Evolutionary conservation across 2,329 filamentous ascomycete genomes (phyloP), one percentile per base, ranked within the genome.

Genomic region (Epichloe elymi): DNA sequence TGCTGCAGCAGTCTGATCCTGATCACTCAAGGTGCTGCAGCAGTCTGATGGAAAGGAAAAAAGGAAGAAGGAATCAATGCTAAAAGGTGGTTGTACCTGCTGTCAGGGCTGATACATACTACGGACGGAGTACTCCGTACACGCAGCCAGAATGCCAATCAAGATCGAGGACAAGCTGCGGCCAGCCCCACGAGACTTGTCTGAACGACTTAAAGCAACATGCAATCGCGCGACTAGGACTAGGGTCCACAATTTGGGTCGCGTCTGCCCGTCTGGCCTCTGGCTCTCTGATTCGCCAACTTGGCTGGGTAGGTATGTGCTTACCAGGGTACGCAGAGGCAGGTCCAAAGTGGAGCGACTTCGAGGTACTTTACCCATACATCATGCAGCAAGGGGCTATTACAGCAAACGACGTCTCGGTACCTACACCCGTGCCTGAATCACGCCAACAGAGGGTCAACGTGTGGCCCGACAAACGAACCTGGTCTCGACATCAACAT

Each of bases 391-490:
- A n/a, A n/a, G n/a, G n/a, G n/a, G n/a, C n/a, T n/a, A n/a, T n/a
- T 14, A 7, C 36, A n/a, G 14, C 36, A 14, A 41, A 10, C 36
- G 30, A 10, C 36, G 30, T 30, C 30, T 30, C 30, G 30, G 8
- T 17, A 30, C 20, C 23, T n/a, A 19, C 48, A 4, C 35, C 30
- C 17, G 50, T 51, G 8, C 50, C 45, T 44, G 50, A 43, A 44
- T 48, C 45, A 48, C 40, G 40, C 40, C 46, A 45, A 17, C 37
- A 35, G 40, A 51, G 50, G 40, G 45, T 45, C n/a, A 37, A 14
- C 14, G 36, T 38, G 35, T 37, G 45, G 46, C 35, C 40, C 12
- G 35, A 11, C 40, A 6, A 37, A 43, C 20, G 35, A 30, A 43
- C 39, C 46, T 37, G 12, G 20, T 44, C 20, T 48, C 3, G 19